A percentile compares a stretch with the other conserved stretches of the same genome.
Evolutionary conservation across 768 basidiomycete species (phyloP).

Genomic region (Gymnopilus junonius): DNA sequence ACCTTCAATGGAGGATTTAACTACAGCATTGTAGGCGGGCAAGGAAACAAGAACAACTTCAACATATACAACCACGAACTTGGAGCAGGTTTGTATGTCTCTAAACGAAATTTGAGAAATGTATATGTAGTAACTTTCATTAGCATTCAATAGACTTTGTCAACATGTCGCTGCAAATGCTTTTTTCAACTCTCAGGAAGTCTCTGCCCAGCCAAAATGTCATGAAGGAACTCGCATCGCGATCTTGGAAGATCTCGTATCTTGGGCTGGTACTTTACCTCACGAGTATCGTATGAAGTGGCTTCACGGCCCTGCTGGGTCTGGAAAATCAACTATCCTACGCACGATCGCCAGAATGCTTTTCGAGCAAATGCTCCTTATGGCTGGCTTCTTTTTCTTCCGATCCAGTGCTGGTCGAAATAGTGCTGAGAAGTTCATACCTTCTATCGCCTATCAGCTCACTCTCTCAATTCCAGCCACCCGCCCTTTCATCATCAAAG

Average conservation of each 20-base stretch:
- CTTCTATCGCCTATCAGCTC: slow-evolving; percentile 16
- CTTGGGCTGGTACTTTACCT: neutral
- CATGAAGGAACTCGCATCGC: too few species aligned
- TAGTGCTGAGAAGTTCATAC: slow-evolving; percentile 1
- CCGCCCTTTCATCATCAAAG: neutral
- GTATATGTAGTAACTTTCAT: too few species aligned
- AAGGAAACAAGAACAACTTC: too few species aligned
- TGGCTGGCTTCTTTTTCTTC: slow-evolving; percentile 15
- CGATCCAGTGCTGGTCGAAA: slow-evolving; percentile 4
- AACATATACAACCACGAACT: too few species aligned
- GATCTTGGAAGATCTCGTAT: slow-evolving; percentile 5
- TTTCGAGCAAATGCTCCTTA: neutral
- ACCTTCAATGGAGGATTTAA: too few species aligned
- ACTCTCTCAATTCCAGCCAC: slow-evolving; percentile 3
- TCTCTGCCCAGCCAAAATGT: slow-evolving; percentile 14
- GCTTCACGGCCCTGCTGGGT: slow-evolving; percentile 16
- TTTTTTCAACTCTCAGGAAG: slow-evolving; percentile 14
- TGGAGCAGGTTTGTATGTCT: too few species aligned
- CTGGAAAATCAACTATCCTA: slow-evolving; percentile 15
- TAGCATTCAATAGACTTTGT: neutral
- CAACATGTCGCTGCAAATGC: slow-evolving; percentile 12
- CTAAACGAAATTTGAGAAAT: too few species aligned
- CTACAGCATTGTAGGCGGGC: too few species aligned
- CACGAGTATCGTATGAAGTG: neutral
- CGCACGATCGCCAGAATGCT: slow-evolving; percentile 1